These are phyloP conservation scores for Caloboletus firmus DNA, from an alignment of 1,284 basidiomycete genomes.

Conservation along the genomic window DNA sequence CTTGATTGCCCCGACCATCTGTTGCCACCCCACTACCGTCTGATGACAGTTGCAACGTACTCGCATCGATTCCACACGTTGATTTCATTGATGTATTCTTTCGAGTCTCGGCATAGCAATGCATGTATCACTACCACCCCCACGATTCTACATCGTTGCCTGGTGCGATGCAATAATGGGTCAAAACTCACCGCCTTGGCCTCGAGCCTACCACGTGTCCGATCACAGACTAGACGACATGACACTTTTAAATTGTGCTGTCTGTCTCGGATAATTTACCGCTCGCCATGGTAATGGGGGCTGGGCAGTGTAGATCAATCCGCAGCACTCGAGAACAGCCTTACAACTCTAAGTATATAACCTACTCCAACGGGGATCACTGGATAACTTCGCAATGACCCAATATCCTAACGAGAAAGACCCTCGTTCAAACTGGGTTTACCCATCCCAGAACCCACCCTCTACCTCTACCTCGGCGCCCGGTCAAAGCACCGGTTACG, in stretches of 20 bases:
- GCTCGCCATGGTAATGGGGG: not conserved
- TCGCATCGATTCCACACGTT: slow-evolving; percentile 9
- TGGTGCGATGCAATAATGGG: not conserved
- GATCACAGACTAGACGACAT: not conserved
- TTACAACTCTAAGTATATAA: not conserved
- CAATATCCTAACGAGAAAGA: slow-evolving; percentile 28
- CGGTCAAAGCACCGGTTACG: not conserved
- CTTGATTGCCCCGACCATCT: not conserved
- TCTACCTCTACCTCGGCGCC: not conserved
- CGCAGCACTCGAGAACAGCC: not conserved
- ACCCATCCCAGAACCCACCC: slow-evolving; percentile 3
- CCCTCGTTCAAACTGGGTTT: slow-evolving; percentile 14
- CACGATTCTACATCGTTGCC: slow-evolving; percentile 1
- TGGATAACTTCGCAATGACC: not conserved
- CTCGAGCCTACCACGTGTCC: slow-evolving; percentile 5
- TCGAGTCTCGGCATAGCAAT: slow-evolving; percentile 16
- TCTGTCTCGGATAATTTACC: not conserved
- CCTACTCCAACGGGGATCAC: not conserved
- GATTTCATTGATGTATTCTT: slow-evolving; percentile 22
- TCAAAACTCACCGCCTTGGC: slow-evolving; percentile 9
- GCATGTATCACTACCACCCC: slow-evolving; percentile 14
- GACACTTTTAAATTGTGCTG: not conserved
- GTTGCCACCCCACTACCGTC: not conserved
- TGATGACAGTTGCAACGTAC: not conserved
- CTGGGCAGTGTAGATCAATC: not conserved